Percentiles rank a stretch among this genome's conserved stretches.
Conservation (phyloP, 2,329 filamentous ascomycete species). For the Beauveria brongniartii region DNA sequence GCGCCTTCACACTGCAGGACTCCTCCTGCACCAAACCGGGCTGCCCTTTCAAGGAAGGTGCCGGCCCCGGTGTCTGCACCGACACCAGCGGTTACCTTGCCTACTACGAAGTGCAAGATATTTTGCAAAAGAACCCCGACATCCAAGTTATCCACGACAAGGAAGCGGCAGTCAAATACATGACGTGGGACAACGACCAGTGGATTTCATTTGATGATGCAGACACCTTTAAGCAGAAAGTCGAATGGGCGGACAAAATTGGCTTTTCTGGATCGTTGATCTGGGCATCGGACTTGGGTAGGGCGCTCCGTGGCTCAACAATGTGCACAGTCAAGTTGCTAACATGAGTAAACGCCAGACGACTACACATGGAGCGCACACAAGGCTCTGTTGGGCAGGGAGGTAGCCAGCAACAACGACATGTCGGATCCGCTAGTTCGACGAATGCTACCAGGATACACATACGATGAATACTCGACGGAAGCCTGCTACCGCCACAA, state of each 20-base stretch:
- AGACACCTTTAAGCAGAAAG: constrained; percentile 27
- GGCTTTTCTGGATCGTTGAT: not conserved
- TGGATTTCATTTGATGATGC: constrained; percentile 35
- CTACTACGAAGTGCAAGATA: not conserved
- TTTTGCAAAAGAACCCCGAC: not conserved
- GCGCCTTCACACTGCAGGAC: constrained; percentile 16
- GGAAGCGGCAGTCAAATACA: constrained; percentile 16
- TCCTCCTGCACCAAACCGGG: constrained; percentile 15
- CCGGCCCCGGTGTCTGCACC: not conserved
- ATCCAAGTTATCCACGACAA: not conserved
- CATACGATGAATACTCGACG: no score
- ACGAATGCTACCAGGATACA: no score
- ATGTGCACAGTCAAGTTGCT: no score
- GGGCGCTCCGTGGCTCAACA: no score
- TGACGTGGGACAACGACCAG: constrained; percentile 14
- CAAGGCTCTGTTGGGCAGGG: no score
- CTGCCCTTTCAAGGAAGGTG: constrained; percentile 14
- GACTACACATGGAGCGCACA: no score
- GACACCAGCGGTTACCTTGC: not conserved
- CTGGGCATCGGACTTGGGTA: not conserved
- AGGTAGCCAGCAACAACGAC: no score
- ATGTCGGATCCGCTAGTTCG: no score
- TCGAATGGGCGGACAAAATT: constrained; percentile 9
- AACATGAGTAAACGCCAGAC: no score
- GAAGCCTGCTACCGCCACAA: no score